Evolutionary conservation across 352 stramenopile species (phyloP), one percentile per base, ranked within the genome.

Genomic region (Phytophthora litchii): DNA sequence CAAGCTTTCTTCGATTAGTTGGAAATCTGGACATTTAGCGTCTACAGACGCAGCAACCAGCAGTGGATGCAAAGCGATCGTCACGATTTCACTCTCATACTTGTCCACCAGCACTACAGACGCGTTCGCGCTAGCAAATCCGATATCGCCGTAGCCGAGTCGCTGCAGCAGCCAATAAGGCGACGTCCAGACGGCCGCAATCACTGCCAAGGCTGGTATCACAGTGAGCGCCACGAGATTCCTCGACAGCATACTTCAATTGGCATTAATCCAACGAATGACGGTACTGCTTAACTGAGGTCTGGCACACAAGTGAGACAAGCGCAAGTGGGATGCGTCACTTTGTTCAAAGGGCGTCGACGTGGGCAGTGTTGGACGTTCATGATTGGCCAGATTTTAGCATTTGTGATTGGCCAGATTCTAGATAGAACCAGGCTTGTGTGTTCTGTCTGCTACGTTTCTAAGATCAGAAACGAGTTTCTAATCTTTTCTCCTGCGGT

Each of bases 11-110:
- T 44, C 55, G 10, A 61, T 48, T 1, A 69, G 42, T n/a, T 69
- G 49, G 13, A 80, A 75, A 13, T 45, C 31, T 3, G 56, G 50
- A 43, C 79, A 89, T 29, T 54, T 23, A 10, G 23, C 19, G 3
- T 14, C 43, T 9, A 31, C 45, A 14, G 0, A 13, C 5, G 59
- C 43, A 4, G 35, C 38, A 5, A 43, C 40, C 3, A 87, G 53
- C 45, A 87, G 59, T 43, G 71, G 67, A 16, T 79, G 74, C 44
- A 66, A 85, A 11, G 41, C 57, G 42, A 91, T 77, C 31, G 62
- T 62, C 46, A 85, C 64, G 21, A 88, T 7, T 16, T 88, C 67
- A 53, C 78, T 91, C 23, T 60, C 54, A 62, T 91, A 87, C 53
- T 88, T 89, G 62, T 80, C 53, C 12, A 57, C 58, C 8, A 86